These are phyloP conservation scores for Sphagnurus paluster DNA, from an alignment of 1,284 basidiomycete species.

Conservation along the genomic window DNA sequence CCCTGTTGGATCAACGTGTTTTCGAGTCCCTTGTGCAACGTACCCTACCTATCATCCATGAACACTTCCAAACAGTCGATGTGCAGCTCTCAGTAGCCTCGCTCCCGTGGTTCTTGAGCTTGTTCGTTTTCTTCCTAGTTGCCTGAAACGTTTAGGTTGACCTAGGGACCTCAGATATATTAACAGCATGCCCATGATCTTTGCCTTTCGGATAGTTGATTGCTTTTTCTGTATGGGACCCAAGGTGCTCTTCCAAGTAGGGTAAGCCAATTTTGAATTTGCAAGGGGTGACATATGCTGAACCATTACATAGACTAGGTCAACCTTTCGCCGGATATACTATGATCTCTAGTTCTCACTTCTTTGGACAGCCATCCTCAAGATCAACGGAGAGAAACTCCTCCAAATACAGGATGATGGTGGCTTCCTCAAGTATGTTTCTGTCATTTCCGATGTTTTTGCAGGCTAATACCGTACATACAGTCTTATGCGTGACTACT, in stretches of 20 bases:
- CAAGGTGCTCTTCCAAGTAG: conserved; percentile 97
- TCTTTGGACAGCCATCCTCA: conserved; percentile 76
- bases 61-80: conserved; percentile 90
- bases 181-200: conserved; percentile 99
- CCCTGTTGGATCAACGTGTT: conserved; percentile 94
- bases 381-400: conserved; percentile 95
- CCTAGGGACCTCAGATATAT: conserved; percentile 65
- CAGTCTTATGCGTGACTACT: conserved; percentile 93
- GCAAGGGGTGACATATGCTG: conserved; percentile 7
- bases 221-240: conserved; percentile 99
- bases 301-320: conserved; percentile 29
- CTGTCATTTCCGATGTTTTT: background rate
- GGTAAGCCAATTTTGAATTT: conserved; percentile 53
- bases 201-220: conserved; percentile 98
- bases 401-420: conserved; percentile 98
- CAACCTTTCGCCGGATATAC: conserved; percentile 14
- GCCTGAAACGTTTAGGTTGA: background rate
- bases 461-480: conserved; percentile 4
- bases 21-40: conserved; percentile 96
- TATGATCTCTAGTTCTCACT: conserved; percentile 8
- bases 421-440: conserved; percentile 85
- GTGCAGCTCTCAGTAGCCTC: conserved; percentile 98
- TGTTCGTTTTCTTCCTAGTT: conserved; percentile 50
- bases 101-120: conserved; percentile 95
- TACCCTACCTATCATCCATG: conserved; percentile 90